Percentiles rank a stretch among this genome's conserved stretches.
phyloP scores from a whole-genome alignment of 2,329 filamentous ascomycete genomes.

The Gaeumannomyces tritici region DNA sequence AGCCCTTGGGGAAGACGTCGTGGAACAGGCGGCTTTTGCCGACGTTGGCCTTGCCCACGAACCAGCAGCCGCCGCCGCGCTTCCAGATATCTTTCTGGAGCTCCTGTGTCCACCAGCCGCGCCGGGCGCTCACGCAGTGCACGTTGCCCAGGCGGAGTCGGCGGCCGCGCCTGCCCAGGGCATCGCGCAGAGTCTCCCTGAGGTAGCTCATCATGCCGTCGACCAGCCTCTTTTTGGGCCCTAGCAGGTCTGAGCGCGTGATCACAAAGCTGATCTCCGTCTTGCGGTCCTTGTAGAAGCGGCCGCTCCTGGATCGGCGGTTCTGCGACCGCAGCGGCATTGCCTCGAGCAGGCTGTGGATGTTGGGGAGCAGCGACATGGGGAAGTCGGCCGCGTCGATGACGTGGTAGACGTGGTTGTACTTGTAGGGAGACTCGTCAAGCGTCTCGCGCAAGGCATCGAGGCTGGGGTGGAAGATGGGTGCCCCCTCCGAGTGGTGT shows the following conservation, averaged over 20 bases:
- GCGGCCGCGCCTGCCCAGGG: slow-evolving; percentile 57
- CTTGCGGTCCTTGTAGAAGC: slow-evolving; percentile 57
- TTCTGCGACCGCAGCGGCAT: slow-evolving; percentile 72
- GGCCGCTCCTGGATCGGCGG: slow-evolving; percentile 58
- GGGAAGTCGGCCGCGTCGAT: slow-evolving; percentile 95
- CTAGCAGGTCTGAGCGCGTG: slow-evolving; percentile 78
- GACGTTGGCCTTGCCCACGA: slow-evolving; percentile 97
- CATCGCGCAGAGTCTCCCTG: slow-evolving; percentile 63
- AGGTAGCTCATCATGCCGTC: slow-evolving; percentile 82
- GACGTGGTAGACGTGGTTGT: slow-evolving; percentile 93
- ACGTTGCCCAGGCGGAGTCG: slow-evolving; percentile 82
- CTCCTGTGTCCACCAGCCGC: slow-evolving; percentile 82
- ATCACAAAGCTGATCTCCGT: slow-evolving; percentile 86
- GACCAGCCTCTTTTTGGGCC: slow-evolving; percentile 73
- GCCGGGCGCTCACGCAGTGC: slow-evolving; percentile 73
- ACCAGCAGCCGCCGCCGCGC: slow-evolving; percentile 80
- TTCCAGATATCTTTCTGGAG: slow-evolving; percentile 80
- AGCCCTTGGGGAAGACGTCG: slow-evolving; percentile 72
- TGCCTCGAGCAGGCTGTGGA: slow-evolving; percentile 60
- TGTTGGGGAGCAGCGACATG: slow-evolving; percentile 75
- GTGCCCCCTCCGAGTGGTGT: slow-evolving; percentile 61
- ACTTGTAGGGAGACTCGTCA: slow-evolving; percentile 75
- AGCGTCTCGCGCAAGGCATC: slow-evolving; percentile 77
- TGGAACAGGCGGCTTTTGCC: slow-evolving; percentile 92
- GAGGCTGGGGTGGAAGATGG: slow-evolving; percentile 74